Evolutionary conservation across 2,329 filamentous ascomycete species (phyloP).

Genomic region (Arthrinium puccinioides): DNA sequence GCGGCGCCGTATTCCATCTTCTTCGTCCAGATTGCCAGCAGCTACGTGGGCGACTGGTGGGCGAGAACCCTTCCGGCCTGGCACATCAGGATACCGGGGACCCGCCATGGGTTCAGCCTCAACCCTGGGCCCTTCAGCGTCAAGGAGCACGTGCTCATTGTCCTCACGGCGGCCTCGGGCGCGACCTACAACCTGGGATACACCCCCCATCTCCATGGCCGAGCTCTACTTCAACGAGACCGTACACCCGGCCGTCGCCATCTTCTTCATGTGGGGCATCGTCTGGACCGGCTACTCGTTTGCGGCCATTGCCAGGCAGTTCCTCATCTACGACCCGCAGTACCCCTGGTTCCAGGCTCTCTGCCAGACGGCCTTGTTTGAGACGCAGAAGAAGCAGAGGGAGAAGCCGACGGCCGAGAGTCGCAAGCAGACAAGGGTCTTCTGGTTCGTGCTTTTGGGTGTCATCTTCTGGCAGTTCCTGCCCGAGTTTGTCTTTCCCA

Average conservation of each 20-base stretch:
- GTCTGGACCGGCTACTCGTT: slow-evolving; percentile 53
- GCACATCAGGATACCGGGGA: slow-evolving; percentile 38
- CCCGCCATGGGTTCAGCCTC: slow-evolving; percentile 39
- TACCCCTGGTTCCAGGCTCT: slow-evolving; percentile 45
- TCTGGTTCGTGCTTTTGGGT: slow-evolving; percentile 44
- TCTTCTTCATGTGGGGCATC: slow-evolving; percentile 54
- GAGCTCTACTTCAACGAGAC: slow-evolving; percentile 48
- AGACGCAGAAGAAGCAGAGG: slow-evolving; percentile 46
- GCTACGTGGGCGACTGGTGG: slow-evolving; percentile 46
- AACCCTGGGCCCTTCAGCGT: slow-evolving; percentile 50
- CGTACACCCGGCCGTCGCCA: slow-evolving; percentile 44
- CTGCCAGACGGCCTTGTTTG: slow-evolving; percentile 50
- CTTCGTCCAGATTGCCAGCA: slow-evolving; percentile 52
- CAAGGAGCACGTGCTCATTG: slow-evolving; percentile 51
- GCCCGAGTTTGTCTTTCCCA: slow-evolving; percentile 53
- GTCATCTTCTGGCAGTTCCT: slow-evolving; percentile 56
- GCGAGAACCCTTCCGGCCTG: slow-evolving; percentile 41
- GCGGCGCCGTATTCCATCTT: slow-evolving; percentile 52
- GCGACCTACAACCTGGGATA: slow-evolving; percentile 45
- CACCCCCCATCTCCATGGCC: slow-evolving; percentile 44
- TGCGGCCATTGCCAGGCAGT: slow-evolving; percentile 48
- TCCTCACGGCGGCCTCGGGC: slow-evolving; percentile 45
- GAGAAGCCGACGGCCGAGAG: slow-evolving; percentile 40
- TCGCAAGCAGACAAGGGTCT: slow-evolving; percentile 47
- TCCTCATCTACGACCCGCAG: slow-evolving; percentile 50